Evolutionary conservation across 176 grass and related monocot genomes (phyloP).

Genomic region (Triticum aestivum): IWGSC_CS_RefSeq_v2.1 NC_057812.1:609511014-609511513

Average conservation of each 20-base stretch:
- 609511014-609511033: background rate
- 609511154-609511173: conserved; percentile 83
- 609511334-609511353: conserved; percentile 63
- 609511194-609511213: conserved; percentile 58
- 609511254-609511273: conserved; percentile 93
- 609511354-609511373: conserved; percentile 74
- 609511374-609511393: conserved; percentile 62
- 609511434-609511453: conserved; percentile 8
- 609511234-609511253: conserved; percentile 98
- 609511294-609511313: conserved; percentile 48
- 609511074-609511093: conserved; percentile 5
- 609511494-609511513: conserved; percentile 35
- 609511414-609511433: conserved; percentile 85
- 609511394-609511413: conserved; percentile 77
- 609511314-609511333: conserved; percentile 68
- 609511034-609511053: background rate
- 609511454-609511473: background rate
- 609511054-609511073: conserved; percentile 5
- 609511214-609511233: conserved; percentile 70
- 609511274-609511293: conserved; percentile 87
- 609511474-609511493: background rate
- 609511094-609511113: conserved; percentile 24
- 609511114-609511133: conserved; percentile 97
- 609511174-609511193: conserved; percentile 84
- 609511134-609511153: conserved; percentile 75